Base-by-base conservation (phyloP, 352 stramenopile species). In the Saprolegnia parasitica region DNA sequence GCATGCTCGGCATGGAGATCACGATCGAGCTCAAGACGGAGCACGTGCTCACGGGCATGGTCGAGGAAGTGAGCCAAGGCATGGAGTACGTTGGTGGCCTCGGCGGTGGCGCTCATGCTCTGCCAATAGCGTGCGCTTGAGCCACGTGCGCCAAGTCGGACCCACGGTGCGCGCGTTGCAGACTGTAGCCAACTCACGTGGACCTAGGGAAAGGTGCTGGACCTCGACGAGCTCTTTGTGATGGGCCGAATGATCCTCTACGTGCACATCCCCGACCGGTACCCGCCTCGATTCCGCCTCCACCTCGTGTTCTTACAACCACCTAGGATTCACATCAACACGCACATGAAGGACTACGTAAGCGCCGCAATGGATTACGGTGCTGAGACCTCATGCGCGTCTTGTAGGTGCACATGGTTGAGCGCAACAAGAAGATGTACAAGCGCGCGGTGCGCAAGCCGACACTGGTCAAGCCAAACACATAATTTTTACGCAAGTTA, bases 241-340 rank as follows among this genome's bases (percentile, higher is more conserved):
- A 95, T 95, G 85, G 87, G 87, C 58, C 86, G 86, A 47, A 93
- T 83, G 15, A 80, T 95, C 58, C 73, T 95, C 13, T 95, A 87
- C 68, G 87, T 95, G 21, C 85, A 95, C 73, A 93, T 95, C 35
- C 87, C 87, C 4, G 84, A 95, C 72, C 80, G 83, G 16, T 90
- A 94, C 76, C n/a, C n/a, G 90, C 92, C 76, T 81, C 93, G 71
- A 80, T 81, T 26, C 78, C 84, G 60, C 84, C 91, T 52, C 81
- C 91, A 32, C 79, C 86, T 64, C 80, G 94, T 81, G 91, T 93
- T 54, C 84, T 91, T 72, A 52, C 8, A 20, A 46, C 21, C 65
- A 23, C 11, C 6, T 46, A 63, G 26, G 4, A 1, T 73, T 18
- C 47, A 56, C 24, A 26, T 70, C 37, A 23, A 32, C 29, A 23